A percentile compares a stretch with the other conserved stretches of the same genome.
Evolutionary conservation across 176 grass and related monocot genomes (phyloP).

Genomic region (Otatea glauca): DNA sequence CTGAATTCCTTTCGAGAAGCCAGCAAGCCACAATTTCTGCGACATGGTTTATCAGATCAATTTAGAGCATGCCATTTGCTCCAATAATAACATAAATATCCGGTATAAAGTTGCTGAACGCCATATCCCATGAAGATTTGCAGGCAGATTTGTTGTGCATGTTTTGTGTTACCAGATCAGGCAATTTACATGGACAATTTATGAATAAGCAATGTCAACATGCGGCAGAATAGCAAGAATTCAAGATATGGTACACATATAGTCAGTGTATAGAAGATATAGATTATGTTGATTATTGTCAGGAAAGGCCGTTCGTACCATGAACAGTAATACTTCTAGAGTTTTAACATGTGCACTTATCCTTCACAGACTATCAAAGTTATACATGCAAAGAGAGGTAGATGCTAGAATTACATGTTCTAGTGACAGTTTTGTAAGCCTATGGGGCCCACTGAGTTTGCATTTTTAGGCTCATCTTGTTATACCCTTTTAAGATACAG

Average conservation of each 20-base stretch:
- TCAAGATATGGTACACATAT: background rate
- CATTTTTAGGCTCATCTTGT: background rate
- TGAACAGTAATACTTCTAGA: slow-evolving; percentile 13
- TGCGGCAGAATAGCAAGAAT: background rate
- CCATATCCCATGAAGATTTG: background rate
- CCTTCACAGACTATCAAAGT: slow-evolving; percentile 11
- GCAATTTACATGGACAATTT: slow-evolving; percentile 6
- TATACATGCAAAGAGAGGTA: background rate
- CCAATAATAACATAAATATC: slow-evolving; percentile 17
- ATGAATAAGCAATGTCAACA: slow-evolving; percentile 17
- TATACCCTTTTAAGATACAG: slow-evolving; percentile 14
- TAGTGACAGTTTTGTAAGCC: slow-evolving; percentile 9
- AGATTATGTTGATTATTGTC: slow-evolving; percentile 23
- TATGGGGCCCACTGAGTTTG: background rate
- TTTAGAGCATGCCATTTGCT: slow-evolving; percentile 32
- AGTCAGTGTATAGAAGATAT: background rate
- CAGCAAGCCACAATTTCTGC: slow-evolving; percentile 99
- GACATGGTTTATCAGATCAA: slow-evolving; percentile 41
- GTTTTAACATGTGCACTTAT: slow-evolving; percentile 12
- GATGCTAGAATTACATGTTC: background rate
- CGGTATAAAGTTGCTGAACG: slow-evolving; percentile 31
- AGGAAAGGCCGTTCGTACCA: slow-evolving; percentile 10
- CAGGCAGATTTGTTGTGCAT: slow-evolving; percentile 9
- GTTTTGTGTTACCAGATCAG: slow-evolving; percentile 1
- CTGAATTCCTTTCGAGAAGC: slow-evolving; percentile 98